Evolutionary conservation across 257 asterid genomes (phyloP), one percentile per base, ranked within the genome.

Genomic region (Nicotiana tabacum): DNA sequence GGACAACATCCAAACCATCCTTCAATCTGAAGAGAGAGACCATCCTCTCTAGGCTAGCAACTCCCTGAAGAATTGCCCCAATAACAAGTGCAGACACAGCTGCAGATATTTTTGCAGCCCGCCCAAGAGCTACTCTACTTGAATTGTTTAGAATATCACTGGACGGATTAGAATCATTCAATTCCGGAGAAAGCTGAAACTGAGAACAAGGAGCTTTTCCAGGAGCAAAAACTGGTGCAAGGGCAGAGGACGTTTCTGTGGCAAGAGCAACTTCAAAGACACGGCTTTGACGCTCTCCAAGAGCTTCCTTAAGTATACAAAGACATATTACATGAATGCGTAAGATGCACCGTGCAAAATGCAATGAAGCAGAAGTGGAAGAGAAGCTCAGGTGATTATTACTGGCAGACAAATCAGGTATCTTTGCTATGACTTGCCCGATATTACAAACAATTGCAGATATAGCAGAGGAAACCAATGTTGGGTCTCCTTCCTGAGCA

Each of bases 401-500:
- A 85, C 89, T 83, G 81, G 89, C 82, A 69, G 88, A 82, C 67
- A 91, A 86, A 84, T 94, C 98, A 33, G 97, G 97, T 86, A 94
- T 91, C 89, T 91, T 94, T 53, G 95, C 90, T 60, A 92, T 86
- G 80, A 91, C 94, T 74, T 83, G 93, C 61, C 97, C 98, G 72
- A 92, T 91, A 80, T 85, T 96, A 86, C 89, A 85, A 48, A 96
- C 87, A 85, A 96, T 91, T 72, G 98, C 98, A 84, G 97, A 91
- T 88, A 96, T 88, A 57, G 99, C 99, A 32, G 97, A 94, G 39
- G 99, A 93, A 76, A 96, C 97, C 90, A 96, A 88, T 29, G 92
- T 89, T 70, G 99, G 99, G 81, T 94, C 98, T 48, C 98, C 99
- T 92, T 96, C 99, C 90, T 96, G 99, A 85, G 99, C 99, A 39